Percentiles rank a stretch among this genome's conserved stretches.
phyloP scores from a whole-genome alignment of 192 early-diverging fungal genomes.

The Podila epicladia region DNA sequence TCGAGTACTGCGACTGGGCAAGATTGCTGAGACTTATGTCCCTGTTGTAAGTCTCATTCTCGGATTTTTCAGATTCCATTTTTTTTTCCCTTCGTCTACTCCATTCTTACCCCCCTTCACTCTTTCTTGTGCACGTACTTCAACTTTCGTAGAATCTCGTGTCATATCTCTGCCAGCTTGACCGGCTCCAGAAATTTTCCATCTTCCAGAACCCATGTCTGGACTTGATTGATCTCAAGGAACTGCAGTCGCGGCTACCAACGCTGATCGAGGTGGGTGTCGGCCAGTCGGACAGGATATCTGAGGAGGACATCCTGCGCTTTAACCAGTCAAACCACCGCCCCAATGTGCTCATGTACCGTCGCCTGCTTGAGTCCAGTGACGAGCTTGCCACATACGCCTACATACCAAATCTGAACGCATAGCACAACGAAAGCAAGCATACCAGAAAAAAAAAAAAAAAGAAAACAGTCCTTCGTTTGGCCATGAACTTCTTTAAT shows the following conservation, averaged over 20 bases:
- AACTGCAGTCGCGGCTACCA: constrained; percentile 12
- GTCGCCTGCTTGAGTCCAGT: constrained; percentile 35
- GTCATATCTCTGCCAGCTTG: constrained; percentile 43
- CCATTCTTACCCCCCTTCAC: too few relatives aligned
- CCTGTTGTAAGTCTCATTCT: constrained; percentile 27
- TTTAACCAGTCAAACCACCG: constrained; percentile 18
- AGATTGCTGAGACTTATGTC: constrained; percentile 24
- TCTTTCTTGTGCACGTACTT: neutral
- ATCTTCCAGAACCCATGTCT: constrained; percentile 36
- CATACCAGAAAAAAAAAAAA: neutral
- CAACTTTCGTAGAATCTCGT: constrained; percentile 25
- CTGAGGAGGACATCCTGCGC: constrained; percentile 6
- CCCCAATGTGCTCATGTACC: constrained; percentile 19
- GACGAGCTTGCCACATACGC: constrained; percentile 14
- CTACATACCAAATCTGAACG: neutral
- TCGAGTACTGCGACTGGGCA: constrained; percentile 18
- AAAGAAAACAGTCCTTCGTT: neutral
- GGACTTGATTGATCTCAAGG: constrained; percentile 17
- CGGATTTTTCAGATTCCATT: neutral
- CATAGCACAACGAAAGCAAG: neutral
- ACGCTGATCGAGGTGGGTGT: constrained; percentile 23
- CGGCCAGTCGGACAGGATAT: constrained; percentile 15
- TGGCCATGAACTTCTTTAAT: too few relatives aligned
- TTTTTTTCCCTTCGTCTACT: neutral
- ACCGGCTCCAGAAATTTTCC: constrained; percentile 38